Evolutionary conservation across 1,284 basidiomycete genomes (phyloP), one percentile per base, ranked within the genome.

Genomic region (Pulveroboletus sp.): DNA sequence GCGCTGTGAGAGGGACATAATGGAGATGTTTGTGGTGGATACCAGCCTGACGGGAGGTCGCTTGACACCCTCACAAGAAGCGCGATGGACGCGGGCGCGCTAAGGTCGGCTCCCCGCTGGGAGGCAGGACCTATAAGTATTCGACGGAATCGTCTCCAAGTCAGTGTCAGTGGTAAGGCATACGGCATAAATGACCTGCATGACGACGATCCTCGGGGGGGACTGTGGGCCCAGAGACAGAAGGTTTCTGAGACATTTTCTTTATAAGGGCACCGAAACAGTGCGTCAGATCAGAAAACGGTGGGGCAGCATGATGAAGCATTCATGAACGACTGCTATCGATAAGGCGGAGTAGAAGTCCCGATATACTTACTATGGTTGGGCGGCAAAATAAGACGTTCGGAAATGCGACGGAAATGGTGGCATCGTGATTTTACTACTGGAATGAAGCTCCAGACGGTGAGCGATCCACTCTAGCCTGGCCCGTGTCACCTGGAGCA

Each of bases 41-140:
- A 59, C 58, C 60, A 65, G 77, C 83, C 83, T 78, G 67, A 71
- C 72, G 74, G 72, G 84, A 86, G 75, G 77, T 74, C 73, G 71
- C 69, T 82, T 75, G 70, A 71, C 81, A 82, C 72, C 82, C 80
- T 75, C 77, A 82, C 83, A 86, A 86, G 84, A 86, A 86, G 81
- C 84, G 84, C 83, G 84, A 86, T 85, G 84, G 77, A 83, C 71
- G 80, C 84, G 77, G 80, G 75, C 79, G 80, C 72, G 73, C 82
- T 83, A 80, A 83, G 84, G 80, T 82, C 80, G 84, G 80, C 82
- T 83, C 69, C 75, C 80, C 78, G 81, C 75, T 82, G 79, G 76
- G 70, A 86, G 84, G 81, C 52, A 64, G 70, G 59, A 68, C 72
- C 73, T 72, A 58, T 26, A 49, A 29, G 36, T 35, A 49, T n/a